These are phyloP conservation scores for Penicillium arizonense DNA, from an alignment of 495 filamentous ascomycete species.

Conservation along the genomic window DNA sequence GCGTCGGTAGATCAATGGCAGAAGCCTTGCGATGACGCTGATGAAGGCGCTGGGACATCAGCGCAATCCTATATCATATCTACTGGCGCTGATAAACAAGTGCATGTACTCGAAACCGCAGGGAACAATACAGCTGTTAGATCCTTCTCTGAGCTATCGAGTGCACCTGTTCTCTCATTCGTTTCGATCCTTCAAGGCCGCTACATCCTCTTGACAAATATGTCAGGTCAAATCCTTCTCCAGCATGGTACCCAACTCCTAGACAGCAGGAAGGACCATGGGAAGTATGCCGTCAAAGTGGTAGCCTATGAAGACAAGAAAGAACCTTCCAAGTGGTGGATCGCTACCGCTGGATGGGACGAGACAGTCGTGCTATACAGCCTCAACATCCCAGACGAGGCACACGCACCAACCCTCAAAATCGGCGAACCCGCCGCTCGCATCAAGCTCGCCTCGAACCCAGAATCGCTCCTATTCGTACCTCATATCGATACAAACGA, in stretches of 20 bases:
- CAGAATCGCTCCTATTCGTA: constrained; percentile 60
- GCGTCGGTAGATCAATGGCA: constrained; percentile 46
- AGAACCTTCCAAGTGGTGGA: constrained; percentile 26
- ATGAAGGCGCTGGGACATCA: constrained; percentile 2
- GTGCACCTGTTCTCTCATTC: constrained; percentile 60
- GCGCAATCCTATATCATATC: constrained; percentile 36
- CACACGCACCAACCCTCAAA: constrained; percentile 1
- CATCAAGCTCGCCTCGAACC: constrained; percentile 55
- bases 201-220: constrained; percentile 50
- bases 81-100: constrained; percentile 52
- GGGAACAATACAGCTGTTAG: constrained; percentile 20
- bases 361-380: constrained; percentile 54
- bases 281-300: constrained; percentile 62
- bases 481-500: constrained; percentile 42
- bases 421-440: constrained; percentile 44
- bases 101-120: constrained; percentile 43
- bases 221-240: constrained; percentile 62
- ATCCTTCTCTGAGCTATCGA: constrained; percentile 44
- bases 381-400: constrained; percentile 14
- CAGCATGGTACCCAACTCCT: constrained; percentile 36
- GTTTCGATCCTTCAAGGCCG: constrained; percentile 29
- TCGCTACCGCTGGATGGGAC: constrained; percentile 70
- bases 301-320: constrained; percentile 33
- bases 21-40: constrained; percentile 9
- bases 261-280: constrained; percentile 54